A percentile compares a stretch with the other conserved stretches of the same genome.
phyloP scores from a whole-genome alignment of 2,329 filamentous ascomycete genomes.

The Cryphonectria parasitica region DNA sequence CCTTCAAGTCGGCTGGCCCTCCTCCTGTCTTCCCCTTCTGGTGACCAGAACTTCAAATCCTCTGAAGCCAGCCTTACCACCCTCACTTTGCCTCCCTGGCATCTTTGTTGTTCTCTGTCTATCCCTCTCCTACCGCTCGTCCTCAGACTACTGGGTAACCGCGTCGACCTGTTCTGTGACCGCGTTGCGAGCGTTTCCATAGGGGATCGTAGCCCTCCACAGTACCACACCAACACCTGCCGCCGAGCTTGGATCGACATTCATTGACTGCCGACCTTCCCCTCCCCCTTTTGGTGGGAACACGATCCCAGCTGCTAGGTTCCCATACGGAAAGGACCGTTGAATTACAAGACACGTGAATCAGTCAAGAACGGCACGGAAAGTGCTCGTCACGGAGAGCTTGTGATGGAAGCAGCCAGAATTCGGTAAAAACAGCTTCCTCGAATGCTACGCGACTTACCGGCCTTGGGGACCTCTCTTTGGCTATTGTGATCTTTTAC shows the following conservation, averaged over 20 bases:
- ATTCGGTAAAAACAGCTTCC: neutral
- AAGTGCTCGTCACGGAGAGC: conserved; percentile 10
- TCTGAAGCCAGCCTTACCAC: conserved; percentile 2
- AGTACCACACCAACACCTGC: conserved; percentile 17
- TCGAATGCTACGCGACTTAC: neutral
- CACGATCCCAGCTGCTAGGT: neutral
- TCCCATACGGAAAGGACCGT: neutral
- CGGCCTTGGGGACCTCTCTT: neutral
- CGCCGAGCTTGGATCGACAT: conserved; percentile 6
- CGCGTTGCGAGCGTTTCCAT: neutral
- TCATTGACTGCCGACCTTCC: conserved; percentile 2
- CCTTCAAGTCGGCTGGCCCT: conserved; percentile 11
- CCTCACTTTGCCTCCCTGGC: conserved; percentile 8
- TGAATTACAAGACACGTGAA: too few species aligned
- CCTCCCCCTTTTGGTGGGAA: neutral
- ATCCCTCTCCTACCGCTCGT: neutral
- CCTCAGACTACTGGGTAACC: neutral
- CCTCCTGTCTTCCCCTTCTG: conserved; percentile 17
- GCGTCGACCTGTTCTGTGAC: neutral
- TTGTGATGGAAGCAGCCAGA: neutral
- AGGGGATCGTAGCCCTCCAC: conserved; percentile 14
- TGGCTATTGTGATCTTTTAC: conserved; percentile 6
- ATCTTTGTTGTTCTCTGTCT: conserved; percentile 9
- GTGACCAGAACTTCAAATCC: conserved; percentile 17
- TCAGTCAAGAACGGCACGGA: neutral